Conservation (phyloP, 768 basidiomycete genomes). For the Amanita inopinata region DNA sequence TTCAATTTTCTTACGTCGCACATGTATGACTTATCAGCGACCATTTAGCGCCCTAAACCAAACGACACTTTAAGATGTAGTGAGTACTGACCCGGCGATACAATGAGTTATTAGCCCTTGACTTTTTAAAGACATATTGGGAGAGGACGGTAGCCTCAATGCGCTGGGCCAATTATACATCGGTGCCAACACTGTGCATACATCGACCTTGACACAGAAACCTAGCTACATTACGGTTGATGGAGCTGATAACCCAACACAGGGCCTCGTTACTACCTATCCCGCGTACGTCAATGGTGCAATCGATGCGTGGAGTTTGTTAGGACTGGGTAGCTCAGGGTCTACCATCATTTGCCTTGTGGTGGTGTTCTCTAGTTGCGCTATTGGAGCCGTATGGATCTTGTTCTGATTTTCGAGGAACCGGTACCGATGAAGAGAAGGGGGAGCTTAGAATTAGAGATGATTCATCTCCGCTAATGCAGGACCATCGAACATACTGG, state of each 20-base stretch:
- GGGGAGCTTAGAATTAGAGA: no score
- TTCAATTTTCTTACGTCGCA: conserved; percentile 2
- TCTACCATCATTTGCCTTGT: no score
- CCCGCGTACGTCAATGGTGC: conserved; percentile 14
- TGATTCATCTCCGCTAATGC: no score
- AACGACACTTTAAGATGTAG: conserved; percentile 30
- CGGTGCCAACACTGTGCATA: conserved; percentile 35
- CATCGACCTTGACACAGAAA: conserved; percentile 20
- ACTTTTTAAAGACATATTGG: conserved; percentile 28
- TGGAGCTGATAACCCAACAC: conserved; percentile 27
- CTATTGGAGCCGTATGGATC: no score
- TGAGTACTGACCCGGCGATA: conserved; percentile 12
- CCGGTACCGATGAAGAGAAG: no score
- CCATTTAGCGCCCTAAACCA: conserved; percentile 30
- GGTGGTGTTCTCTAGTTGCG: no score
- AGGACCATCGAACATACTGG: no score
- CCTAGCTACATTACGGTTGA: conserved; percentile 23
- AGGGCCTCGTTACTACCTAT: conserved; percentile 27
- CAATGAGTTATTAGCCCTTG: conserved; percentile 1
- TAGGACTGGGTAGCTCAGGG: background rate
- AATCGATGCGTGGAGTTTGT: background rate
- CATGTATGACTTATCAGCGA: conserved; percentile 1
- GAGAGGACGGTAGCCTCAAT: conserved; percentile 34
- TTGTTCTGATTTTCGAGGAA: no score
- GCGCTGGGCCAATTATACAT: conserved; percentile 35